Evolutionary conservation across 495 filamentous ascomycete species (phyloP).

Genomic region (Jackrogersella multiformis): DNA sequence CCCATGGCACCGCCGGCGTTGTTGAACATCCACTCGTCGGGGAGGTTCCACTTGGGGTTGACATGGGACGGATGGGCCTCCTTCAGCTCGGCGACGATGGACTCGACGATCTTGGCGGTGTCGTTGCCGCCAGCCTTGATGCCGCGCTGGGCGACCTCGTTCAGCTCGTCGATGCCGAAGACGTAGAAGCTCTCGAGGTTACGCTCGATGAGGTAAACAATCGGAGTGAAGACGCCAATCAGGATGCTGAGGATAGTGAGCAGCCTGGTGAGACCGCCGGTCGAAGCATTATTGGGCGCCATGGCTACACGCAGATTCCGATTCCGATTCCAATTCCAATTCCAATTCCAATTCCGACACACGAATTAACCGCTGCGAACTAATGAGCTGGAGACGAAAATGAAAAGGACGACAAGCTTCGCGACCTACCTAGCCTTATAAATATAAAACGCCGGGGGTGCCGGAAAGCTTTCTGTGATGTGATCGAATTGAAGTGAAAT

Average conservation of each 20-base stretch:
- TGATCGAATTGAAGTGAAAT: slow-evolving; percentile 10
- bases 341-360: no score
- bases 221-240: slow-evolving; percentile 65
- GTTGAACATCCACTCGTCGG: slow-evolving; percentile 76
- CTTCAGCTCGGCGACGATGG: slow-evolving; percentile 67
- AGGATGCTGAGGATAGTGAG: slow-evolving; percentile 69
- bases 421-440: not conserved
- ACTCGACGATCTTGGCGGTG: slow-evolving; percentile 71
- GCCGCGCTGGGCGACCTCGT: slow-evolving; percentile 70
- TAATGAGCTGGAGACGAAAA: not conserved
- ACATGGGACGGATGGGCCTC: slow-evolving; percentile 58
- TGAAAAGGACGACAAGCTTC: not conserved
- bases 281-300: slow-evolving; percentile 18
- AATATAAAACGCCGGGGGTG: not conserved
- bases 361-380: not conserved
- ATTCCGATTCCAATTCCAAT: no score
- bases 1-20: slow-evolving; percentile 89
- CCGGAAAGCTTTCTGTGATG: not conserved
- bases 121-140: slow-evolving; percentile 76
- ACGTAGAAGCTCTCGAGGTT: slow-evolving; percentile 80
- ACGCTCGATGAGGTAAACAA: slow-evolving; percentile 71
- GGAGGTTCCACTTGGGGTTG: slow-evolving; percentile 56
- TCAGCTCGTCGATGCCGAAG: slow-evolving; percentile 72
- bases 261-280: slow-evolving; percentile 46
- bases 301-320: slow-evolving; percentile 3